Conservation (phyloP, 805 yeast species). For the Ogataea parapolymorpha region DNA sequence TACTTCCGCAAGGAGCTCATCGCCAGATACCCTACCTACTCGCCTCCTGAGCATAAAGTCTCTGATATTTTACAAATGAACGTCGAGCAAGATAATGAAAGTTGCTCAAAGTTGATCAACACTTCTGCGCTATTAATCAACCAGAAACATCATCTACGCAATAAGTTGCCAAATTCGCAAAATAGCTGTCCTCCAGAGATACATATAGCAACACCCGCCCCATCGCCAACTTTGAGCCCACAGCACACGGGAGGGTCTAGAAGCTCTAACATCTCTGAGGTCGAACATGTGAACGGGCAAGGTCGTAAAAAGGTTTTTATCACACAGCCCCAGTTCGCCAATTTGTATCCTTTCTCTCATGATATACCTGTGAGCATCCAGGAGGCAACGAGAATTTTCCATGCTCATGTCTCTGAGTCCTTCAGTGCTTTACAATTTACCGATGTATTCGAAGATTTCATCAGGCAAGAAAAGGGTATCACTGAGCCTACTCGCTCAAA, state of each 20-base stretch:
- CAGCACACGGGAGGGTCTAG: slow-evolving; percentile 31
- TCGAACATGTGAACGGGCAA: slow-evolving; percentile 31
- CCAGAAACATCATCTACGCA: slow-evolving; percentile 31
- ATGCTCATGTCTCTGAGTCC: slow-evolving; percentile 59
- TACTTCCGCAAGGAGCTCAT: slow-evolving; percentile 71
- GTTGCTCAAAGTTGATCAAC: slow-evolving; percentile 22
- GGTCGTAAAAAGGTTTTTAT: slow-evolving; percentile 32
- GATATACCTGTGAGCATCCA: slow-evolving; percentile 68
- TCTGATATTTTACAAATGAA: slow-evolving; percentile 43
- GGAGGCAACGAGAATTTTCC: slow-evolving; percentile 73
- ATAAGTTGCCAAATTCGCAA: slow-evolving; percentile 36
- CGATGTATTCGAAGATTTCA: slow-evolving; percentile 65
- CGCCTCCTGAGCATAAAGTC: slow-evolving; percentile 46
- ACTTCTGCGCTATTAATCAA: slow-evolving; percentile 30
- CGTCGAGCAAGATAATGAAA: slow-evolving; percentile 16
- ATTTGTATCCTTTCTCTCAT: slow-evolving; percentile 28
- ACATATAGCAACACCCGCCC: slow-evolving; percentile 84
- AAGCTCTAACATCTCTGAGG: slow-evolving; percentile 27
- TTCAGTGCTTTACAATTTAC: slow-evolving; percentile 69
- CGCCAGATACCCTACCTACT: slow-evolving; percentile 71
- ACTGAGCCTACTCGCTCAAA: background rate
- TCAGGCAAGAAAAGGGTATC: slow-evolving; percentile 53
- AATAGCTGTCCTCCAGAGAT: slow-evolving; percentile 35
- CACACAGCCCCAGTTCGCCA: slow-evolving; percentile 33
- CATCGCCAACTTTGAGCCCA: slow-evolving; percentile 72